Conservation (phyloP, 345 rosid species). For the Moricandia arvensis region DNA sequence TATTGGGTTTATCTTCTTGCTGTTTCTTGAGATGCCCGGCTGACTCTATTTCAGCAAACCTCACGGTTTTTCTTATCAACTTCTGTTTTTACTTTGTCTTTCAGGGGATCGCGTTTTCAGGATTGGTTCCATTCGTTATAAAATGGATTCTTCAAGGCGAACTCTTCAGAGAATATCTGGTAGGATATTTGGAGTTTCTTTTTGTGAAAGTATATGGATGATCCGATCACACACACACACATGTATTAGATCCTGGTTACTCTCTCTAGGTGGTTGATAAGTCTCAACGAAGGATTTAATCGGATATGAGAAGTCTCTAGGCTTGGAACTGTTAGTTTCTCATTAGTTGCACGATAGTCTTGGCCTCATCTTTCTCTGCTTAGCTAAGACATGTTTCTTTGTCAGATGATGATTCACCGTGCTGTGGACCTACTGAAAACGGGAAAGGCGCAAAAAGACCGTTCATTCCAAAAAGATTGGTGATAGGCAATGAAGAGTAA, state of each 20-base stretch:
- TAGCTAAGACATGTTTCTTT: constrained; percentile 12
- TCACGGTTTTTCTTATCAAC: neutral
- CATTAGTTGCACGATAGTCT: neutral
- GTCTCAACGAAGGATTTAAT: neutral
- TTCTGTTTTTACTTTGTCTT: constrained; percentile 26
- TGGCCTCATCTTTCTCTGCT: neutral
- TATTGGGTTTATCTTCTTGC: constrained; percentile 7
- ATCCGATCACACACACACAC: neutral
- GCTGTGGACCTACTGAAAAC: constrained; percentile 39
- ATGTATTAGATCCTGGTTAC: neutral
- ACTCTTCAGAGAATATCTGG: constrained; percentile 89
- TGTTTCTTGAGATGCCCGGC: constrained; percentile 1
- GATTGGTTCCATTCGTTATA: constrained; percentile 76
- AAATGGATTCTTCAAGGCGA: constrained; percentile 87
- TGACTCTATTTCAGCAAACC: constrained; percentile 13
- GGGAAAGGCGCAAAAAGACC: constrained; percentile 53
- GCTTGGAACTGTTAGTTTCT: constrained; percentile 12
- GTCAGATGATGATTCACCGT: constrained; percentile 57
- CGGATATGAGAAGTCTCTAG: constrained; percentile 14
- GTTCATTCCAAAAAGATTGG: constrained; percentile 79
- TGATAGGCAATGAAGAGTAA: constrained; percentile 94
- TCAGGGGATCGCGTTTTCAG: constrained; percentile 83
- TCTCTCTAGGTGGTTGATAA: constrained; percentile 20
- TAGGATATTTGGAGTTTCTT: constrained; percentile 24
- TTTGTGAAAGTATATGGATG: neutral